Conservation (phyloP, 2,329 filamentous ascomycete genomes). For the Pseudogymnoascus pannorum region DNA sequence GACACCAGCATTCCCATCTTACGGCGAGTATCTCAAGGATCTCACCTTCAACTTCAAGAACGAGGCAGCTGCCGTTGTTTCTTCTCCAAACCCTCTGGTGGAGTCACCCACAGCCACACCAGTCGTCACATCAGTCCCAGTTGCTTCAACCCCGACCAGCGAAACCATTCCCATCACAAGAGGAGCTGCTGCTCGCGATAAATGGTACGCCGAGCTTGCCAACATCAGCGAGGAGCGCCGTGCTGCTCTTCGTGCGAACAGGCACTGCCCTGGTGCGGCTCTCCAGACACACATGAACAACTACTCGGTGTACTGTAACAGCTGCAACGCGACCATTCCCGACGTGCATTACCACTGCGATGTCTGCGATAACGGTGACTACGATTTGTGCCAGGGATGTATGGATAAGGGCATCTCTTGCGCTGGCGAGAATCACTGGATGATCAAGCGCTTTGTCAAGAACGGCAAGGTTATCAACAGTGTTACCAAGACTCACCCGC, state of each 20-base stretch:
- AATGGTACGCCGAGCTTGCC: slow-evolving; percentile 29
- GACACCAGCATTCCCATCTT: background rate
- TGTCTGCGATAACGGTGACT: slow-evolving; percentile 87
- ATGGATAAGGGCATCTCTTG: slow-evolving; percentile 71
- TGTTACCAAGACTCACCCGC: slow-evolving; percentile 71
- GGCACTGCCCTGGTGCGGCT: slow-evolving; percentile 10
- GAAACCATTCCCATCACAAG: slow-evolving; percentile 23
- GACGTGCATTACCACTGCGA: slow-evolving; percentile 91
- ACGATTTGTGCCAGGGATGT: slow-evolving; percentile 80
- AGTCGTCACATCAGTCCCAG: background rate
- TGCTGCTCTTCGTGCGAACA: slow-evolving; percentile 12
- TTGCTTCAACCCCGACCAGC: slow-evolving; percentile 9
- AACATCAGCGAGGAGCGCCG: slow-evolving; percentile 24
- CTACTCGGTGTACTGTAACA: slow-evolving; percentile 92
- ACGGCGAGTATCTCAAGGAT: slow-evolving; percentile 4
- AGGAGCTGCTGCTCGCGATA: slow-evolving; percentile 25
- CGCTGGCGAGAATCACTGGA: slow-evolving; percentile 74
- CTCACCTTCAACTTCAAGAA: slow-evolving; percentile 10
- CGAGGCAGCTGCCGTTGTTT: background rate
- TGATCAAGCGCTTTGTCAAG: slow-evolving; percentile 82
- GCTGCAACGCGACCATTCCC: slow-evolving; percentile 70
- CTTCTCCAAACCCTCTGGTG: background rate
- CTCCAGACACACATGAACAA: slow-evolving; percentile 25
- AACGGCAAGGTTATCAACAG: slow-evolving; percentile 76
- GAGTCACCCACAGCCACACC: background rate